Base-by-base conservation (phyloP, 1,284 basidiomycete genomes). In the Spongispora temasekensis region DNA sequence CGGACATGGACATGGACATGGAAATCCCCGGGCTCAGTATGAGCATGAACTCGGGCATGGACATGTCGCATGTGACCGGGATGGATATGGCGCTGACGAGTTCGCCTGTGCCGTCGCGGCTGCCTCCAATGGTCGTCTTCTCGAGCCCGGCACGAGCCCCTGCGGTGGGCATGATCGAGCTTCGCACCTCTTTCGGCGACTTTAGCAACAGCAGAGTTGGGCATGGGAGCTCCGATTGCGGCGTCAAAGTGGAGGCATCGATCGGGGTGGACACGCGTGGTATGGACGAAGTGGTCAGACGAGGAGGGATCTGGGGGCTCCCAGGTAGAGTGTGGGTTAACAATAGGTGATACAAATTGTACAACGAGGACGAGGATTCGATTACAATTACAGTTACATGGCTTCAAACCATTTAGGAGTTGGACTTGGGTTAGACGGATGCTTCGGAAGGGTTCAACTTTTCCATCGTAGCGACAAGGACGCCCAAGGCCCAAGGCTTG, bases 1-100 rank as follows among this genome's bases (percentile, higher is more conserved):
- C 71, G 5, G 74, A 76, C 57, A 71, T 76, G 52, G 71, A 75
- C 21, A 73, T 73, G 68, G 71, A 73, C 13, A 73, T 73, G 71
- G 74, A 76, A 53, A 73, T 73, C 27, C 71, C 71, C 21, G 71
- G 71, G 19, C 27, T 73, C 56, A 75, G 71, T 35, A 73, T 76
- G 71, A 75, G 74, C 42, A 76, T 73, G 71, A 72, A 70, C 48
- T 59, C 69, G 34, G 63, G 63, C 5, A 68, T 75, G 59, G 71
- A 71, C 27, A 68, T 70, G 5, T 61, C 67, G 15, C 34, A 54
- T 5, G 75, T 72, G 56, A 63, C 63, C 6, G 71, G 68, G 35
- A 74, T 71, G 59, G 62, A 58, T 15, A 69, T 72, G 40, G 61
- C 58, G 44, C 42, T 71, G 32, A 64, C 66, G n/a, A 69, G 52